Evolutionary conservation across 2,329 filamentous ascomycete species (phyloP).

Genomic region (Microsporum canis): DNA sequence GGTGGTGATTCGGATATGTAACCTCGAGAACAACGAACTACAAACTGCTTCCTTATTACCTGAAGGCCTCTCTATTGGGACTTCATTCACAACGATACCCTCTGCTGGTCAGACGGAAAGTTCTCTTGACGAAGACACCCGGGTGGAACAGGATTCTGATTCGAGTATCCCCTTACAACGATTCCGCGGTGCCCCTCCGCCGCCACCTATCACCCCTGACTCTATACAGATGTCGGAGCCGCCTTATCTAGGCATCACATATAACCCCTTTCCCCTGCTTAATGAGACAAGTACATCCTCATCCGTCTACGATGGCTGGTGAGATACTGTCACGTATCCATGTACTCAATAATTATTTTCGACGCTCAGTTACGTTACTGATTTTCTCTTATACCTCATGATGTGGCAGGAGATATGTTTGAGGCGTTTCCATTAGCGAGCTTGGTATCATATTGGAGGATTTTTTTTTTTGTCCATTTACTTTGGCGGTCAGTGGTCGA

Average conservation of each 20-base stretch:
- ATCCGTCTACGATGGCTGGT: not conserved
- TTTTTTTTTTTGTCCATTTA: not conserved
- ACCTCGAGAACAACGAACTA: slow-evolving; percentile 5
- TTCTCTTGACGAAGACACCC: not conserved
- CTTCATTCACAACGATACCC: not conserved
- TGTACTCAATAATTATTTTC: not conserved
- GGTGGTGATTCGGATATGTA: slow-evolving; percentile 5
- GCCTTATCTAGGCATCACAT: not conserved
- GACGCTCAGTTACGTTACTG: not conserved
- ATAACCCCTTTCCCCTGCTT: slow-evolving; percentile 3
- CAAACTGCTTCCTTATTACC: not conserved
- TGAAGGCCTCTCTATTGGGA: not conserved
- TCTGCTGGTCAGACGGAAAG: not conserved
- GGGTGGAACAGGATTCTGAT: not conserved
- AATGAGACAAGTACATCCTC: not conserved
- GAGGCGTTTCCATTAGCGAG: not conserved
- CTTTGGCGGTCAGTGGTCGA: not conserved
- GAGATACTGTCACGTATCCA: not conserved
- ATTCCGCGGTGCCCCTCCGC: not conserved
- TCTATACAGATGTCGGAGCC: not conserved
- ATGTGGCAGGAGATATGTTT: not conserved
- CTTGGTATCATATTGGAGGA: not conserved
- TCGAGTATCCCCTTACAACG: not conserved
- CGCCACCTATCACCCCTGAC: not conserved
- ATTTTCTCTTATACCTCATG: not conserved